Conservation (phyloP, 345 rosid genomes). For the Aethionema arabicum region DNA sequence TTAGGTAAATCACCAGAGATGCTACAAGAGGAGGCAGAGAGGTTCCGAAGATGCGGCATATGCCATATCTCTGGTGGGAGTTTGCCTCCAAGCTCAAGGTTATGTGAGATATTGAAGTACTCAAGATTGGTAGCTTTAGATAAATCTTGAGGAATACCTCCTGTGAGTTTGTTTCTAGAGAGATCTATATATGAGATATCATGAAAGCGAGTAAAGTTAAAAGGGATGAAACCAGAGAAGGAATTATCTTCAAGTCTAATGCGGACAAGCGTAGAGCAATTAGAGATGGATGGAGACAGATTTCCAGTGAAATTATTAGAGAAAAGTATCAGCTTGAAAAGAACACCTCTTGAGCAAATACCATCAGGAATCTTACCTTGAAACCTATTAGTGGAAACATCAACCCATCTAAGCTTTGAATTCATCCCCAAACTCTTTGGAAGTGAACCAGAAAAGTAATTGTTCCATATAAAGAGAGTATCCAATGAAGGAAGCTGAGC, state of each 20-base stretch:
- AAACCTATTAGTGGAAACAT: slow-evolving; percentile 82
- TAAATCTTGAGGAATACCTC: slow-evolving; percentile 65
- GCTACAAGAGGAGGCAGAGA: slow-evolving; percentile 73
- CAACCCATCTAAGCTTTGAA: slow-evolving; percentile 81
- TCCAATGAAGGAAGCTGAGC: slow-evolving; percentile 80
- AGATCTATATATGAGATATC: slow-evolving; percentile 75
- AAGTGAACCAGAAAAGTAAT: slow-evolving; percentile 75
- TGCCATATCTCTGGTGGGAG: slow-evolving; percentile 66
- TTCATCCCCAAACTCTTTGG: slow-evolving; percentile 71
- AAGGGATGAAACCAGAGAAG: slow-evolving; percentile 75
- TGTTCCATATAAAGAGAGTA: slow-evolving; percentile 83
- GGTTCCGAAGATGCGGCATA: slow-evolving; percentile 62
- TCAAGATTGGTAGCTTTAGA: slow-evolving; percentile 61
- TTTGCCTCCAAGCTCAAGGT: slow-evolving; percentile 61
- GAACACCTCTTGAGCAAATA: slow-evolving; percentile 71
- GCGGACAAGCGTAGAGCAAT: slow-evolving; percentile 78
- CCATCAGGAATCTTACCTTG: slow-evolving; percentile 70
- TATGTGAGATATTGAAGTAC: slow-evolving; percentile 72
- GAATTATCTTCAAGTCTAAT: slow-evolving; percentile 84
- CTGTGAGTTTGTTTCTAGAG: slow-evolving; percentile 70
- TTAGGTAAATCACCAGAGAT: slow-evolving; percentile 64
- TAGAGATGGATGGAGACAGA: slow-evolving; percentile 65
- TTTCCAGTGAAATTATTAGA: slow-evolving; percentile 68
- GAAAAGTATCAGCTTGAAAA: slow-evolving; percentile 72
- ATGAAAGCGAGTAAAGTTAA: slow-evolving; percentile 55